These are phyloP conservation scores for Avicennia marina DNA, from an alignment of 257 asterid genomes.

Conservation along the genomic window DNA sequence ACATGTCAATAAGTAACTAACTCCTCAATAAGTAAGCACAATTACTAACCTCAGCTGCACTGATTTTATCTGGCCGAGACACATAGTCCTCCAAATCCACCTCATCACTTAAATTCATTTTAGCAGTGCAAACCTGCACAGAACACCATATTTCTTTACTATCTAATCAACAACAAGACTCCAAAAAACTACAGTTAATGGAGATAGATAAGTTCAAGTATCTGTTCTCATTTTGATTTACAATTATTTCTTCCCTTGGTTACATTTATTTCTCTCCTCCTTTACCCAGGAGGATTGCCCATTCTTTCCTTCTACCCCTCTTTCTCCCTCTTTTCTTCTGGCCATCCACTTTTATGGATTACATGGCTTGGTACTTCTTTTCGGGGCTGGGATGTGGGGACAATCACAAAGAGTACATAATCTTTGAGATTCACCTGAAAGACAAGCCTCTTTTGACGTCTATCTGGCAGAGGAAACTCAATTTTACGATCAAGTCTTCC, in stretches of 20 bases:
- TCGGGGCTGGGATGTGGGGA: background rate
- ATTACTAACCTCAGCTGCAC: conserved; percentile 73
- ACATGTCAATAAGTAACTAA: too few species aligned
- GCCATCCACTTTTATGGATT: background rate
- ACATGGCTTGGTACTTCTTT: background rate
- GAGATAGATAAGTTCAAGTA: too few species aligned
- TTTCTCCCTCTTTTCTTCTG: background rate
- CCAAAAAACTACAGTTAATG: background rate
- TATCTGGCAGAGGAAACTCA: conserved; percentile 72
- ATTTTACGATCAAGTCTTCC: conserved; percentile 78
- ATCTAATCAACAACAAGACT: background rate
- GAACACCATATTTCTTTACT: background rate
- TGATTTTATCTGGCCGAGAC: conserved; percentile 70
- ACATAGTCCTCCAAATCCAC: conserved; percentile 73
- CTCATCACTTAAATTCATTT: conserved; percentile 67
- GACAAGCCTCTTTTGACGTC: conserved; percentile 72
- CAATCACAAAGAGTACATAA: background rate
- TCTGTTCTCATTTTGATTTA: too few species aligned
- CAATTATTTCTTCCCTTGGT: too few species aligned
- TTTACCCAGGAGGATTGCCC: too few species aligned
- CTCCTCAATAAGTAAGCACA: too few species aligned
- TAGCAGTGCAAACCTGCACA: conserved; percentile 67
- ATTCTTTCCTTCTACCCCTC: background rate
- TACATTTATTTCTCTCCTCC: too few species aligned
- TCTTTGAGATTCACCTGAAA: conserved; percentile 43